Percentiles rank a stretch among this genome's conserved stretches.
These are phyloP conservation scores for Metschnikowia lunata DNA, from an alignment of 805 yeast species.

Conservation along the genomic window DNA sequence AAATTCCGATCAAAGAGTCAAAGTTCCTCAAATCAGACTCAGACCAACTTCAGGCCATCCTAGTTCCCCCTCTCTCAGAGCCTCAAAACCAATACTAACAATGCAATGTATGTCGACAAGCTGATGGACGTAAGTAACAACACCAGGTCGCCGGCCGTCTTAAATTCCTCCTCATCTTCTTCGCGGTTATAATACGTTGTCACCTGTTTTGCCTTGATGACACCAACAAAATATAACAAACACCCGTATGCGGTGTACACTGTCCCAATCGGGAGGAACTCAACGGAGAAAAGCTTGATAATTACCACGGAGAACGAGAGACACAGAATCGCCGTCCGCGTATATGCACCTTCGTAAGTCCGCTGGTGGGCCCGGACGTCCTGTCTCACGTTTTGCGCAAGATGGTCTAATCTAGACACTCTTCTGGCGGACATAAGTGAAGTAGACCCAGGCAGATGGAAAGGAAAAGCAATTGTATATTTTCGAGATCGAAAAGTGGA, in stretches of 20 bases:
- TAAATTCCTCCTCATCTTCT: conserved; percentile 40
- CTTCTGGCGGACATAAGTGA: conserved; percentile 3
- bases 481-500: too few relatives aligned
- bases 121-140: conserved; percentile 49
- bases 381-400: conserved; percentile 38
- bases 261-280: conserved; percentile 63
- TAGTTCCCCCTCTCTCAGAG: conserved; percentile 22
- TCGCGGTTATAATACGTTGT: conserved; percentile 36
- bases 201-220: conserved; percentile 31
- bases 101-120: conserved; percentile 44
- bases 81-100: conserved; percentile 47
- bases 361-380: conserved; percentile 70
- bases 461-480: too few relatives aligned
- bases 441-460: too few relatives aligned
- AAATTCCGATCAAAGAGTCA: too few relatives aligned
- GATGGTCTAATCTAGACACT: conserved; percentile 30
- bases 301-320: conserved; percentile 62
- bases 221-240: conserved; percentile 36
- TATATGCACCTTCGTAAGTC: conserved; percentile 81
- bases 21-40: too few relatives aligned
- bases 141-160: conserved; percentile 61
- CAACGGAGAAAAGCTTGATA: conserved; percentile 58
- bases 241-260: conserved; percentile 61
- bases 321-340: conserved; percentile 66
- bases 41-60: too few relatives aligned